Percentiles rank a stretch among this genome's conserved stretches.
These are phyloP conservation scores for Aegilops speltoides DNA, from an alignment of 176 grass and related monocot genomes.

Conservation along the genomic window DNA sequence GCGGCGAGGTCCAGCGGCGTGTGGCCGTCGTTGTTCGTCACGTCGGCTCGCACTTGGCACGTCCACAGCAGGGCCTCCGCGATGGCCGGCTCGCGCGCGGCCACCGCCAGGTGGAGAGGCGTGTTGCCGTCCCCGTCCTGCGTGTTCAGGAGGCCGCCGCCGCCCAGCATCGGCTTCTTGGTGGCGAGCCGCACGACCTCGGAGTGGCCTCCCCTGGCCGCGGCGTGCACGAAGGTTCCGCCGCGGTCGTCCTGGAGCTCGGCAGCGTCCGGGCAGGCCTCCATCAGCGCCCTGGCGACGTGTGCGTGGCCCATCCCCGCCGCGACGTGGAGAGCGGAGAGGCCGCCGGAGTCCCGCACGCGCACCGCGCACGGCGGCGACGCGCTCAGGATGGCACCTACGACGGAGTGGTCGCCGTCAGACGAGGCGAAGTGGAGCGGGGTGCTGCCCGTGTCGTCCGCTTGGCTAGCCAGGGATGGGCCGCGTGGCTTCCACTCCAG, in stretches of 20 bases:
- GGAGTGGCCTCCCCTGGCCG: neutral
- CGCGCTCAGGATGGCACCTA: neutral
- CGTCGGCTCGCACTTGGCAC: neutral
- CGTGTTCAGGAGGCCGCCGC: neutral
- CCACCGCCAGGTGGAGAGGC: constrained; percentile 20
- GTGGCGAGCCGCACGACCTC: neutral
- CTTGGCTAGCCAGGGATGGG: neutral
- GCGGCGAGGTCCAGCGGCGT: constrained; percentile 10
- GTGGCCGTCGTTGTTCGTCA: neutral
- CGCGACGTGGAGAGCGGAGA: constrained; percentile 23
- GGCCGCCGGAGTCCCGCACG: neutral
- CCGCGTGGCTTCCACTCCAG: neutral
- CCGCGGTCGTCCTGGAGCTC: constrained; percentile 1
- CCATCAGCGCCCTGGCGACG: neutral
- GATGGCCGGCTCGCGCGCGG: neutral
- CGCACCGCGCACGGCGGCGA: neutral
- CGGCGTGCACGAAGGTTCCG: constrained; percentile 22
- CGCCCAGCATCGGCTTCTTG: neutral
- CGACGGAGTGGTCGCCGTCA: neutral
- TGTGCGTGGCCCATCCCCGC: constrained; percentile 11
- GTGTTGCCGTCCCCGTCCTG: constrained; percentile 31
- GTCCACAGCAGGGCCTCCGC: neutral
- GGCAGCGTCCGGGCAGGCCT: neutral
- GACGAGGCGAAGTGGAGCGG: constrained; percentile 26
- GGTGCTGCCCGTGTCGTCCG: constrained; percentile 1